phyloP scores from a whole-genome alignment of 805 yeast species.

The Candida bentonensis region DNA sequence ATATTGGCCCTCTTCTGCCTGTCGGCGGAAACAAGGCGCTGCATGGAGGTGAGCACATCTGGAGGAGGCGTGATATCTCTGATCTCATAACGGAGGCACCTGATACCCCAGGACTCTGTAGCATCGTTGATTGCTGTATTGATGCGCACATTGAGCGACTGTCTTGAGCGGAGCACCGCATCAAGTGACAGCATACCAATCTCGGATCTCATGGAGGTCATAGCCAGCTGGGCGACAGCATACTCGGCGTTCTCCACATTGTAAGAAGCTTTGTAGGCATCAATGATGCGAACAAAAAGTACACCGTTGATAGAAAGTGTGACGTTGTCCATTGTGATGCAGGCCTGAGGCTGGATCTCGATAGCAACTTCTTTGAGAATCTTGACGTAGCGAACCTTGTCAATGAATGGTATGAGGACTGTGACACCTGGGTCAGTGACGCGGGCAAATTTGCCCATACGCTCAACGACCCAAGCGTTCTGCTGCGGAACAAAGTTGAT shows the following conservation, averaged over 20 bases:
- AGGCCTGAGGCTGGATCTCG: constrained; percentile 71
- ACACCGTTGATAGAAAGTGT: constrained; percentile 72
- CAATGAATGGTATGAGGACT: constrained; percentile 52
- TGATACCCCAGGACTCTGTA: constrained; percentile 69
- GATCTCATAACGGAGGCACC: constrained; percentile 68
- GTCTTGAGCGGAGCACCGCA: constrained; percentile 61
- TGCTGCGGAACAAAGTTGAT: constrained; percentile 76
- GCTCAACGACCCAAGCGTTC: constrained; percentile 74
- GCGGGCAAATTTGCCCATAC: constrained; percentile 68
- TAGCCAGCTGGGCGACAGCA: constrained; percentile 70
- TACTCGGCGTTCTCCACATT: constrained; percentile 76
- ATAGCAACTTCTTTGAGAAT: constrained; percentile 65
- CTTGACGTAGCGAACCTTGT: constrained; percentile 64
- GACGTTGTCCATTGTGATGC: constrained; percentile 72
- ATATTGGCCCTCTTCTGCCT: constrained; percentile 74
- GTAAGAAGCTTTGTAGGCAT: constrained; percentile 69
- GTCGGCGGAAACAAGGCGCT: constrained; percentile 72
- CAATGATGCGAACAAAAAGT: constrained; percentile 56
- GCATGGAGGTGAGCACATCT: constrained; percentile 75
- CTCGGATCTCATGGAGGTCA: constrained; percentile 77
- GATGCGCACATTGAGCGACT: constrained; percentile 53
- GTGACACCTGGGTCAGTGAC: constrained; percentile 64
- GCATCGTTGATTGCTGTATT: constrained; percentile 66
- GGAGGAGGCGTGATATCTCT: constrained; percentile 75
- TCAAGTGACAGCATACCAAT: constrained; percentile 69